Percentiles rank a stretch among this genome's conserved stretches.
These are phyloP conservation scores for Ogataea haglerorum DNA, from an alignment of 805 yeast species.

Conservation along the genomic window DNA sequence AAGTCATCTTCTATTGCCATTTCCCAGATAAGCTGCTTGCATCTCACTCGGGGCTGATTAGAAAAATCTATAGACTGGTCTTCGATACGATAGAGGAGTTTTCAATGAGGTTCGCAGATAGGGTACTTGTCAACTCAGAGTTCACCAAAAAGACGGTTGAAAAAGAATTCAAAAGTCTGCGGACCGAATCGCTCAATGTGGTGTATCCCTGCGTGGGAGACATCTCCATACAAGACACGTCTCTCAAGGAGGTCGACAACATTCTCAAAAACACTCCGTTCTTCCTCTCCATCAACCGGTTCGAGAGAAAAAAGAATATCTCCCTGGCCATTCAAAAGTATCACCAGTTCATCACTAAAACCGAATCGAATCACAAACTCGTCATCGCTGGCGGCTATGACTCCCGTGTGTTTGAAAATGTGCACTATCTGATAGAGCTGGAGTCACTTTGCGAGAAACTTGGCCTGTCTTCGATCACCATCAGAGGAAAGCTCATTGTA, in stretches of 20 bases:
- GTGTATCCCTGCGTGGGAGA: conserved; percentile 76
- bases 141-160: conserved; percentile 74
- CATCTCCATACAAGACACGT: conserved; percentile 15
- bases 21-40: conserved; percentile 89
- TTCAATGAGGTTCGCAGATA: conserved; percentile 73
- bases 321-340: conserved; percentile 73
- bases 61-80: conserved; percentile 69
- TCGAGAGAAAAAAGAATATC: conserved; percentile 81
- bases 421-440: conserved; percentile 62
- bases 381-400: conserved; percentile 94
- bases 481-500: conserved; percentile 16
- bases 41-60: conserved; percentile 48
- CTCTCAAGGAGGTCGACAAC: conserved; percentile 33
- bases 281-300: conserved; percentile 80
- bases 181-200: conserved; percentile 46
- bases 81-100: conserved; percentile 83
- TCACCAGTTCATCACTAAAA: conserved; percentile 39
- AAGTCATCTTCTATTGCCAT: conserved; percentile 86
- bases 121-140: conserved; percentile 79
- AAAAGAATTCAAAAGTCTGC: conserved; percentile 51
- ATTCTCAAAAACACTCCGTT: conserved; percentile 38
- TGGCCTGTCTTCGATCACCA: conserved; percentile 44
- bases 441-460: conserved; percentile 44
- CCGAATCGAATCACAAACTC: conserved; percentile 42
- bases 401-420: conserved; percentile 68